phyloP scores from a whole-genome alignment of 1,284 basidiomycete species.

The Puccinia brachypodii region DNA sequence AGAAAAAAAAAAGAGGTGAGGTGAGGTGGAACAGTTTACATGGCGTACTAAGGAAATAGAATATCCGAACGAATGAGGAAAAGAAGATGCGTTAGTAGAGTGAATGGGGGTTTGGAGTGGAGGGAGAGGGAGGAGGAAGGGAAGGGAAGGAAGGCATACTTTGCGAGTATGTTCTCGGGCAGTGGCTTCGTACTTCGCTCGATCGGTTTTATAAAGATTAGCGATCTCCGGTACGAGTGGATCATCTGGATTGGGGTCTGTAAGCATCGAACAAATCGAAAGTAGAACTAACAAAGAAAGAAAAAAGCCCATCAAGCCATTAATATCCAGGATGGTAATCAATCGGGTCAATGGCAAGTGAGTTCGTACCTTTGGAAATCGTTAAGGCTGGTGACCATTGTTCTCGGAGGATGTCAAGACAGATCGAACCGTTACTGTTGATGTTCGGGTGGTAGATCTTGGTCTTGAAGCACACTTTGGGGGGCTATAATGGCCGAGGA shows the following conservation, averaged over 20 bases:
- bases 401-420: slow-evolving; percentile 85
- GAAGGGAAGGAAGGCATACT: not conserved
- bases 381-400: slow-evolving; percentile 97
- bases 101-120: too few species aligned
- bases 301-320: not conserved
- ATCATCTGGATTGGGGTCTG: slow-evolving; percentile 95
- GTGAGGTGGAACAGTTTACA: not conserved
- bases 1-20: too few species aligned
- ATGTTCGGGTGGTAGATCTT: slow-evolving; percentile 86
- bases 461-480: slow-evolving; percentile 98
- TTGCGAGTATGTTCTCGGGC: slow-evolving; percentile 68
- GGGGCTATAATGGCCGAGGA: slow-evolving; percentile 65
- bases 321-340: not conserved
- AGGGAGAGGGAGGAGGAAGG: not conserved
- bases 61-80: not conserved
- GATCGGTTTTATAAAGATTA: slow-evolving; percentile 92
- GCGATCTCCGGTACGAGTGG: slow-evolving; percentile 68
- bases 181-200: slow-evolving; percentile 86
- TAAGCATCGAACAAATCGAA: slow-evolving; percentile 94
- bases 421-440: slow-evolving; percentile 97
- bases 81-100: not conserved
- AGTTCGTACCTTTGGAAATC: slow-evolving; percentile 83
- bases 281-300: slow-evolving; percentile 67
- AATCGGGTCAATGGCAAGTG: too few species aligned
- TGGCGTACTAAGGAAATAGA: slow-evolving; percentile 18